Base-by-base conservation (phyloP, 139 green algal genomes). In the Tetradesmus obliquus region DNA sequence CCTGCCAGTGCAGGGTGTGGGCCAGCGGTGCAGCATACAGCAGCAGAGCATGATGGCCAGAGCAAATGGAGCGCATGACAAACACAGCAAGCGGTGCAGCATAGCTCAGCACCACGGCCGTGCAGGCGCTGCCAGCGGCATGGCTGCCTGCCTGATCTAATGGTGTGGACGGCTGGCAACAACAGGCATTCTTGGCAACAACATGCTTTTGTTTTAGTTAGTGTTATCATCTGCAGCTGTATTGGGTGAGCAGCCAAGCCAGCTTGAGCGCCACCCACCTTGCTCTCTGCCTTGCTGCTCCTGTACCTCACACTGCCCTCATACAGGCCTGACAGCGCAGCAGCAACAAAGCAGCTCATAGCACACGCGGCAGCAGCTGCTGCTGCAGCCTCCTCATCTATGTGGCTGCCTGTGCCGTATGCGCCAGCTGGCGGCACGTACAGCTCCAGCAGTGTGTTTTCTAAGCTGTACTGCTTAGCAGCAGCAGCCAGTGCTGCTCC, bases 221-320 rank as follows among this genome's bases (percentile, higher is more conserved):
- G 32, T 45, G 32, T 45, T 45, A 45, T 45, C 32, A 45, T 45
- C 82, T 71, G 55, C 55, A 15, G 55, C 55, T 13, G 20, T 24
- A 24, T 51, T 22, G 32, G 32, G 32, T 45, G 32, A 6, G 10
- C 32, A 89, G 12, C 85, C 17, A 19, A 9, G 79, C 5, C 3
- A 20, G 58, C 60, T 55, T 20, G 6, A 89, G 24, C 1, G 53
- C 10, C 3, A 19, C 84, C 0, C 17, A 32, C 84, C 84, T 81
- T 89, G n/a, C 22, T 19, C 32, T 89, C 32, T 51, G 84, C 62
- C 84, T 89, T 89, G 71, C 84, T 89, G 60, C 62, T 76, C 66
- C 5, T 53, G 45, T 89, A 89, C n/a, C 84, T 80, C 13, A 89
- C 32, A 8, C 1, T 81, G 12, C 60, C 84, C 51, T 89, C 84